phyloP scores from a whole-genome alignment of 805 yeast species.

The Candida hungchunana region DNA sequence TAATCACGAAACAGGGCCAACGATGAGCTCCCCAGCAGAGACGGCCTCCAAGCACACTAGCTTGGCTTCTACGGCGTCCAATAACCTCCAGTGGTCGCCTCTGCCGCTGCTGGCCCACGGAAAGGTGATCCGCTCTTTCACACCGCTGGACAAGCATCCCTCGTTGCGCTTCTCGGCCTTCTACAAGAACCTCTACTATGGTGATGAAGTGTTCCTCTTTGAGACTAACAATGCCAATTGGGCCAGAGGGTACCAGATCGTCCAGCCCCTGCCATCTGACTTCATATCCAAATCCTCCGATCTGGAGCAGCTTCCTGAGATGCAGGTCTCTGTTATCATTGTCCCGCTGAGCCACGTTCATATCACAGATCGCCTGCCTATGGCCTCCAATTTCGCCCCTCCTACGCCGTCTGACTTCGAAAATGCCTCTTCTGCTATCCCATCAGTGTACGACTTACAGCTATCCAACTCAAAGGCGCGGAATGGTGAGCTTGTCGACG shows the following conservation, averaged over 20 bases:
- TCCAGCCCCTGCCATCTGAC: constrained; percentile 68
- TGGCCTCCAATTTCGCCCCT: constrained; percentile 32
- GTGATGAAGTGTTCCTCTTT: constrained; percentile 73
- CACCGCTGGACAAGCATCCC: constrained; percentile 40
- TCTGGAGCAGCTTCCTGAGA: constrained; percentile 59
- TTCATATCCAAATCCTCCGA: constrained; percentile 56
- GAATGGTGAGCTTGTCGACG: constrained; percentile 25
- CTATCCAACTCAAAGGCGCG: constrained; percentile 28
- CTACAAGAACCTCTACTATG: constrained; percentile 58
- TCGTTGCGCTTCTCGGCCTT: constrained; percentile 31
- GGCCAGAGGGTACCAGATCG: constrained; percentile 74
- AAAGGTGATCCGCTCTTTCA: constrained; percentile 38
- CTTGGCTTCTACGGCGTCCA: constrained; percentile 5
- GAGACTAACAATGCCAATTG: constrained; percentile 60
- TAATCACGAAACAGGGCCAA: neutral
- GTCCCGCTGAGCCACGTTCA: constrained; percentile 57
- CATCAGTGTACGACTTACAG: constrained; percentile 34
- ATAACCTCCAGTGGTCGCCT: constrained; percentile 41
- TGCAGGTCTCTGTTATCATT: constrained; percentile 47
- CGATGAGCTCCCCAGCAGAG: constrained; percentile 4
- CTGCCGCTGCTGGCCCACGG: constrained; percentile 43
- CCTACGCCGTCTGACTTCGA: constrained; percentile 28
- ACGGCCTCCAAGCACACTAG: constrained; percentile 4
- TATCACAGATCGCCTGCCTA: constrained; percentile 39
- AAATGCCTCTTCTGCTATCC: constrained; percentile 25